phyloP scores from a whole-genome alignment of 2,329 filamentous ascomycete species.

The Penicillium sp. region DNA sequence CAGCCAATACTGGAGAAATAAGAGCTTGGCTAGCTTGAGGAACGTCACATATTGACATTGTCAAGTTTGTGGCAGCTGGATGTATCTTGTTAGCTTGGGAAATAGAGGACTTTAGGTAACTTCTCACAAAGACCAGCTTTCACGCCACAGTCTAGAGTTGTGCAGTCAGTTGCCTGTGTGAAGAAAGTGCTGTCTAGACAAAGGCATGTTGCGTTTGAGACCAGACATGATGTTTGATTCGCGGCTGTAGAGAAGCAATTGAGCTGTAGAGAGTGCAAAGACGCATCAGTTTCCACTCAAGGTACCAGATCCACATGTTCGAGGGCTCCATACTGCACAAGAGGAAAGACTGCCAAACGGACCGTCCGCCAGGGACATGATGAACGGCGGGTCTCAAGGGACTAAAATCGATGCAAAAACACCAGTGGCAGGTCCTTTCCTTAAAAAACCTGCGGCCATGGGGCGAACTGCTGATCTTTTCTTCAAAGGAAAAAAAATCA shows the following conservation, averaged over 20 bases:
- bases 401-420: not conserved
- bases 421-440: not conserved
- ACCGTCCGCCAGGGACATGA: conserved; percentile 1
- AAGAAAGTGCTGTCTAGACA: conserved; percentile 5
- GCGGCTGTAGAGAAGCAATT: not conserved
- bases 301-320: not conserved
- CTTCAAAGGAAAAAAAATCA: not conserved
- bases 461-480: not conserved
- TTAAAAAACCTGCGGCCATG: not conserved
- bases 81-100: not conserved
- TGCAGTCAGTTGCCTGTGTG: conserved; percentile 1
- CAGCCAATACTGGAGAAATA: conserved; percentile 1
- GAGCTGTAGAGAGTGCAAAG: not conserved
- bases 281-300: not conserved
- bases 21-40: not conserved
- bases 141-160: conserved; percentile 2
- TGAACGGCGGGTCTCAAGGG: not conserved
- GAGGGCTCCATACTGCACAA: conserved; percentile 3
- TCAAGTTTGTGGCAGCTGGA: conserved; percentile 4
- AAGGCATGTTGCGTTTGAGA: conserved; percentile 2
- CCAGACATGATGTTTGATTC: not conserved
- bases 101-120: not conserved
- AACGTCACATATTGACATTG: conserved; percentile 2
- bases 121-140: conserved; percentile 4
- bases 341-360: not conserved